A percentile compares a stretch with the other conserved stretches of the same genome.
These are phyloP conservation scores for Alternaria incomplexa DNA, from an alignment of 2,329 filamentous ascomycete species.

Conservation along the genomic window DNA sequence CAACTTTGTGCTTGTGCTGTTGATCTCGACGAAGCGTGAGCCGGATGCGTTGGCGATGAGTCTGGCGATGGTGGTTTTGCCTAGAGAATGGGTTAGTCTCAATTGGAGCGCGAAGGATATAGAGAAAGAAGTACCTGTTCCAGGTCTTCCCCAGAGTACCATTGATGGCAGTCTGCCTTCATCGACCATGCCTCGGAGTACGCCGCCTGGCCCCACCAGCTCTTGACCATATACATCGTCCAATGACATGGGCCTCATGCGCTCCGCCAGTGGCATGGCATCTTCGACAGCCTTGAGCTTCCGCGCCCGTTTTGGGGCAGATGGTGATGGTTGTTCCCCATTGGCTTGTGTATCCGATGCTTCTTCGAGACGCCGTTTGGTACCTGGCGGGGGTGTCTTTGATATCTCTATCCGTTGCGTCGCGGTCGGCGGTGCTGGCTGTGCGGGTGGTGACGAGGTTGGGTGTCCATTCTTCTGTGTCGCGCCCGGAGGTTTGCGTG, in stretches of 20 bases:
- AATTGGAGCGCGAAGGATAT: background rate
- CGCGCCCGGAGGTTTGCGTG: conserved; percentile 44
- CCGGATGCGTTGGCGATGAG: conserved; percentile 85
- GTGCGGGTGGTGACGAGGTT: conserved; percentile 27
- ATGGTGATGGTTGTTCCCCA: conserved; percentile 43
- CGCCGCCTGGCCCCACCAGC: conserved; percentile 82
- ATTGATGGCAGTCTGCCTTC: conserved; percentile 87
- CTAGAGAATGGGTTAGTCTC: conserved; percentile 37
- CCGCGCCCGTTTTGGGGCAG: conserved; percentile 63
- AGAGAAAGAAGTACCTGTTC: conserved; percentile 55
- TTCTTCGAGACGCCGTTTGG: conserved; percentile 36
- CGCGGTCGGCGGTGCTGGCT: conserved; percentile 12
- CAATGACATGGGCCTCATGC: conserved; percentile 84
- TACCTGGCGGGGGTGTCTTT: conserved; percentile 34
- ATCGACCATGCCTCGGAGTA: conserved; percentile 85
- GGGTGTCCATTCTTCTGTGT: conserved; percentile 29
- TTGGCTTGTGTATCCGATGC: conserved; percentile 16
- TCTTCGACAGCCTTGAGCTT: conserved; percentile 64
- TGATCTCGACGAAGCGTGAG: conserved; percentile 86
- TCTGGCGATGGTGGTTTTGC: conserved; percentile 90
- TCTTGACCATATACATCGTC: conserved; percentile 92
- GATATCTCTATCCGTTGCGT: conserved; percentile 22
- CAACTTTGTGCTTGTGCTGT: conserved; percentile 87
- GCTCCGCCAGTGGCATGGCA: conserved; percentile 85
- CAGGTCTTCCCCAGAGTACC: conserved; percentile 87